Base-by-base conservation (phyloP, 176 grass and related monocot genomes). In the Ensete glaucum region DNA sequence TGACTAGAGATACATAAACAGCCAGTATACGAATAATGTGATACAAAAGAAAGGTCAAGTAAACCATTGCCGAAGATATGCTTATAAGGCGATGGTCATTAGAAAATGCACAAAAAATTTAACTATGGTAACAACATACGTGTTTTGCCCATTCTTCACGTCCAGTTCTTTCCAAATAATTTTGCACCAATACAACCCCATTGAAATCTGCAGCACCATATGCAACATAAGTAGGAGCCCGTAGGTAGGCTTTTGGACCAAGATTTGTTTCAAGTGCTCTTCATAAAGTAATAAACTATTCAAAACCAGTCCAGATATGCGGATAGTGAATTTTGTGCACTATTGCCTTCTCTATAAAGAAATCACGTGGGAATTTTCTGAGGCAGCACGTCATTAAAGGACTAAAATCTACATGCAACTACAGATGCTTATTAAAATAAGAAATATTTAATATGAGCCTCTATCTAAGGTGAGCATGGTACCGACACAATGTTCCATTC, bases 111-210 rank as follows among this genome's bases (percentile, higher is more conserved):
- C 16, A 11, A 52, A 50, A 71, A 16, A 21, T 11, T 20, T 12
- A 19, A 71, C 10, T 53, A 17, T 19, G 57, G n/a, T 17, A 62
- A 20, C 20, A 23, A 55, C 22, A 26, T 76, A 94, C 91, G 86
- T 99, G 90, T 72, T 91, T 89, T 82, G 88, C 90, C 88, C 96
- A 95, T 83, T 83, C 79, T 78, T 83, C 88, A 29, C 86, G 88
- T 67, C 88, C 91, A 72, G 88, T 99, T 83, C 96, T 87, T 85
- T 99, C 86, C 85, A 99, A 83, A 82, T 99, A 91, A 89, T 99
- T 99, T 76, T 95, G 86, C 62, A 99, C 96, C 74, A 99, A 82
- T 58, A 94, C 83, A 50, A 95, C 91, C 71, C 96, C 96, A 88
- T 99, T 99, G 84, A 99, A 99, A 86, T 99, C 96, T 99, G 81